phyloP scores from a whole-genome alignment of 352 stramenopile genomes.

The Phytophthora citricola region DNA sequence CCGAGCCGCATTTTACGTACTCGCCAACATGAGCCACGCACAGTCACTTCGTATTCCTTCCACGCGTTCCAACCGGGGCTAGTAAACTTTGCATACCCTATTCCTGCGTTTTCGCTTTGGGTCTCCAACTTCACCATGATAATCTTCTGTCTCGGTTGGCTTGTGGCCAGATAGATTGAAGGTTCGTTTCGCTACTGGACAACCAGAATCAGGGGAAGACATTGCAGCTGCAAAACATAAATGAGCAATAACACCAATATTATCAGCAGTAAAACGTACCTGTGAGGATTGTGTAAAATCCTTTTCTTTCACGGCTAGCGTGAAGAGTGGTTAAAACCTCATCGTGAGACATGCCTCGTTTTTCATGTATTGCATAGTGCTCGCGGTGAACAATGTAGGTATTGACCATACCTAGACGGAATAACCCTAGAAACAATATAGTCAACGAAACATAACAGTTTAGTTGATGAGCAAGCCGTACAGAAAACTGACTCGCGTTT shows the following conservation, averaged over 20 bases:
- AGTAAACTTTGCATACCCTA: background rate
- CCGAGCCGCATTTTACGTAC: background rate
- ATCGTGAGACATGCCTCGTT: background rate
- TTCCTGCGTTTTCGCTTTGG: background rate
- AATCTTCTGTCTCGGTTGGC: slow-evolving; percentile 1
- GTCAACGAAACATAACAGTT: background rate
- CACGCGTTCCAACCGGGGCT: background rate
- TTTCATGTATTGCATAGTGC: background rate
- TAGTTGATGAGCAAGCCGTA: background rate
- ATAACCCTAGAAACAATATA: slow-evolving; percentile 2
- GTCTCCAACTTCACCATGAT: slow-evolving; percentile 1
- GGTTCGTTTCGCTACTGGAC: no score
- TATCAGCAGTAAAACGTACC: no score
- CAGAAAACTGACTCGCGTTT: background rate
- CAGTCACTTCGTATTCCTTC: slow-evolving; percentile 1
- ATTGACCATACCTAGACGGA: slow-evolving; percentile 2
- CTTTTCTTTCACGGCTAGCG: background rate
- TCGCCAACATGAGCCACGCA: background rate
- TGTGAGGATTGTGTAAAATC: background rate
- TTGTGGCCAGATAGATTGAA: background rate
- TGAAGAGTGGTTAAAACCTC: background rate
- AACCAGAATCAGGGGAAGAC: no score
- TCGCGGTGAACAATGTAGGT: background rate
- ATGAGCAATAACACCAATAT: no score
- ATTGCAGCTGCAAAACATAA: no score